Evolutionary conservation across 176 grass and related monocot genomes (phyloP), one percentile per base, ranked within the genome.

Genomic region (Stipa capillata): DNA sequence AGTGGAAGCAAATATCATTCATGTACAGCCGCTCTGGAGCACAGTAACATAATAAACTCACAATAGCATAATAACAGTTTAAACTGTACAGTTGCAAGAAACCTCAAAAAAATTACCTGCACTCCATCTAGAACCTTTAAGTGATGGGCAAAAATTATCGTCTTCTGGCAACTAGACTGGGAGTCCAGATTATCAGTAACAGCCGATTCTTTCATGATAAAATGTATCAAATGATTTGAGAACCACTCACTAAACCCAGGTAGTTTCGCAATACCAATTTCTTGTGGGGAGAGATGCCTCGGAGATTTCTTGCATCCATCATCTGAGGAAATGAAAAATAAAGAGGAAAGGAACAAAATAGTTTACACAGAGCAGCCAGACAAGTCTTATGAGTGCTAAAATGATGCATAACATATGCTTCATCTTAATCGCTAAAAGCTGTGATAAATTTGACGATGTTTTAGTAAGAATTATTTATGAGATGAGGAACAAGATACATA

Each of bases 51-150:
- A 61, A 16, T 56, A 60, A 31, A 60, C 21, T 27, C 8, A 1
- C 20, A 61, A 44, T 66, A 66, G 9, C 20, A 69, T 45, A 21
- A 45, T 28, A 65, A 56, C 21, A 55, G 17, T 42, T 55, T 54
- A 56, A 33, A 33, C 20, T 2, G 7, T 24, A 47, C 60, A 61
- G 9, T 61, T 23, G 15, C 23, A 32, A 82, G 37, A 18, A 71
- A 55, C n/a, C 47, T 13, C 10, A 11, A 36, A 15, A 28, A 10
- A 33, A 20, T 91, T 65, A 97, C 95, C 89, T 97, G 95, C 81
- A 97, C 89, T 86, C 89, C 95, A 88, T 97, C 95, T 79, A 97
- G 56, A 77, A 97, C 95, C 85, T 92, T 97, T 82, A 97, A 85
- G 88, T 97, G 91, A 81, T 97, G 95, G 12, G 89, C 95, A 73